These are phyloP conservation scores for Closterium sp. DNA, from an alignment of 139 green algal genomes.

Conservation along the genomic window DNA sequence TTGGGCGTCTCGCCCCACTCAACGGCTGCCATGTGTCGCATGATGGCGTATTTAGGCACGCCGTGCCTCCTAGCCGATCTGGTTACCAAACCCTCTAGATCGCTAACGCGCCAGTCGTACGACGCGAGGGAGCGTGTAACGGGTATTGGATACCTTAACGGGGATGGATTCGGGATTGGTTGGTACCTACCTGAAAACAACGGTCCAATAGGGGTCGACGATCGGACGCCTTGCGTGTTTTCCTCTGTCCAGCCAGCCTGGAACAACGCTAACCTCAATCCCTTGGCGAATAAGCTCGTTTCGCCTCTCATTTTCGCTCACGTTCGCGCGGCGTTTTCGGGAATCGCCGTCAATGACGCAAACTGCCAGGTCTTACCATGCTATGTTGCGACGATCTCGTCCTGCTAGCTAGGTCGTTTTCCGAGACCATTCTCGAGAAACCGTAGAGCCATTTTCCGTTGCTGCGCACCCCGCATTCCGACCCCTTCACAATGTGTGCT, in stretches of 20 bases:
- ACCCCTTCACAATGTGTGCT: no score
- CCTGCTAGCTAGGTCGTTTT: no score
- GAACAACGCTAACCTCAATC: conserved; percentile 95
- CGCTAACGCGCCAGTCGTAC: conserved; percentile 94
- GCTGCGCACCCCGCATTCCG: no score
- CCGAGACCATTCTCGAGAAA: no score
- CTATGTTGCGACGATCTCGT: no score
- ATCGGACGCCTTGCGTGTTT: conserved; percentile 83
- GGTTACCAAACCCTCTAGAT: conserved; percentile 75
- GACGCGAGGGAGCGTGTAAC: conserved; percentile 83
- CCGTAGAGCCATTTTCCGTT: no score
- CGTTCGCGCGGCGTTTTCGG: conserved; percentile 91
- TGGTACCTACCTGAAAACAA: conserved; percentile 62
- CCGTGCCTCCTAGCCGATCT: conserved; percentile 81
- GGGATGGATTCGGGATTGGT: conserved; percentile 58
- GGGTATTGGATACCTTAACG: conserved; percentile 88
- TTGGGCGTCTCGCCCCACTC: neutral
- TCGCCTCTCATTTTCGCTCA: conserved; percentile 77
- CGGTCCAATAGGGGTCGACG: neutral
- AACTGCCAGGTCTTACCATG: conserved; percentile 80
- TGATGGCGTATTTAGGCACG: conserved; percentile 84
- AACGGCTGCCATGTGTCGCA: conserved; percentile 73
- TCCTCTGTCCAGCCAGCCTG: conserved; percentile 85
- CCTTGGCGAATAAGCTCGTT: conserved; percentile 85
- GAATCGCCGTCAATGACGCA: conserved; percentile 90